Base-by-base conservation (phyloP, 2,329 filamentous ascomycete species). In the Verticillium nonalfalfae region DNA sequence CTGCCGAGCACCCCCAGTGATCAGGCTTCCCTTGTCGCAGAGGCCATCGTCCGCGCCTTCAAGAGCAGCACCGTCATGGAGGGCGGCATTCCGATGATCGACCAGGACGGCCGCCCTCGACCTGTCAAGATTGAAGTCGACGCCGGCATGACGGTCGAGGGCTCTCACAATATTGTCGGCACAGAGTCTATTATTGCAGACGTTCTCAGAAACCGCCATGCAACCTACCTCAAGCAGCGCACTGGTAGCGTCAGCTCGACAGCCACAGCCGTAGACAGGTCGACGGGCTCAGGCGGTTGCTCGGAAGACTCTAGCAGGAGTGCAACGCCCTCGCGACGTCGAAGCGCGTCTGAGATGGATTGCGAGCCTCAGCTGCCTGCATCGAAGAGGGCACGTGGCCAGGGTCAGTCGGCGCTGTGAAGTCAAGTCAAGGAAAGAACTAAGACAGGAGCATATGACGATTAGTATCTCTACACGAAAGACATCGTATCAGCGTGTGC, bases 41-140 rank as follows among this genome's bases (percentile, higher is more conserved):
- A 73, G 7, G 73, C 79, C 4, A 71, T 85, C 2, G 73, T 82
- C 13, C 67, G 74, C 13, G 76, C 79, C 2, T 68, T 85, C 2
- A 71, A 76, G 39, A 72, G 78, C 34, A 76, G 76, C 63, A 75
- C 76, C 66, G 71, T 72, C 4, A 74, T 72, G 7, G 67, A 68
- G 33, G 74, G 72, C 35, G 76, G 75, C 10, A 72, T 80, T 14
- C 78, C 78, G 40, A 79, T 81, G 79, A 75, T 79, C 50, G 76
- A 81, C 59, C 75, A 77, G 59, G 71, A 79, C 11, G 78, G 79
- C 15, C 71, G 71, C 26, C 75, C 76, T 5, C 69, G 79, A 13
- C 76, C 76, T 1, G 66, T 82, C 52, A 70, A 68, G 31, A 72
- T 82, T 36, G 70, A 75, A 33, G 74, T 85, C 13, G 75, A 78